Evolutionary conservation across 148 eudicot species (phyloP).

Genomic region (Diospyros lotus): DNA sequence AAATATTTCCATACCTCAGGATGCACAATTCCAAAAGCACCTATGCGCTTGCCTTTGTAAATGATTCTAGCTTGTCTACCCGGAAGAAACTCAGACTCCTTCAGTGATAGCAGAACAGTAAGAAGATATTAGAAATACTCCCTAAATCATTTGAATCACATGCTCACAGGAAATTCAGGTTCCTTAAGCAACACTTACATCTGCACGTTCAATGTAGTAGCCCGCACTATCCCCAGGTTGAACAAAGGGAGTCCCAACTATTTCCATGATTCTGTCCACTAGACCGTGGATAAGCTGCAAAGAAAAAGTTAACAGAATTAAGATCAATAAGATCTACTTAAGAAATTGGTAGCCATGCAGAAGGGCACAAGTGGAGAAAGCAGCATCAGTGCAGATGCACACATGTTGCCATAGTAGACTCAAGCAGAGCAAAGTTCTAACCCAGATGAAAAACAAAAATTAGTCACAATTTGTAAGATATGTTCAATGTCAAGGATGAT

Average conservation of each 20-base stretch:
- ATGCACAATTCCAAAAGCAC: conserved; percentile 89
- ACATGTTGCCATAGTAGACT: neutral
- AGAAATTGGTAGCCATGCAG: neutral
- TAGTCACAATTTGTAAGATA: neutral
- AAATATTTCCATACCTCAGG: conserved; percentile 57
- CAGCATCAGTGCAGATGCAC: neutral
- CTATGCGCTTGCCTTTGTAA: conserved; percentile 72
- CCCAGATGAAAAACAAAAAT: neutral
- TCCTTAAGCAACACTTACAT: conserved; percentile 40
- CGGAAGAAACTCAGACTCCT: conserved; percentile 80
- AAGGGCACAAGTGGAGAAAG: neutral
- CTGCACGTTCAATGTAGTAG: conserved; percentile 68
- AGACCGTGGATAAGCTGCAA: conserved; percentile 86
- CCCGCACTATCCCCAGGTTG: conserved; percentile 60
- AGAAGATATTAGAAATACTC: neutral
- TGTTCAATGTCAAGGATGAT: neutral
- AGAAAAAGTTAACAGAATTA: neutral
- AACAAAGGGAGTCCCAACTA: conserved; percentile 67
- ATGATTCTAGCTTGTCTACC: conserved; percentile 88
- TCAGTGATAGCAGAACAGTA: conserved; percentile 10
- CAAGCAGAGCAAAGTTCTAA: neutral
- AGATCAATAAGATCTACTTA: neutral
- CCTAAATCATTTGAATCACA: neutral
- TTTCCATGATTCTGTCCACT: conserved; percentile 87
- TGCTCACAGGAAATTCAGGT: neutral